A percentile compares a stretch with the other conserved stretches of the same genome.
Conservation (phyloP, 768 basidiomycete species). For the Tricholoma hemisulphureum region DNA sequence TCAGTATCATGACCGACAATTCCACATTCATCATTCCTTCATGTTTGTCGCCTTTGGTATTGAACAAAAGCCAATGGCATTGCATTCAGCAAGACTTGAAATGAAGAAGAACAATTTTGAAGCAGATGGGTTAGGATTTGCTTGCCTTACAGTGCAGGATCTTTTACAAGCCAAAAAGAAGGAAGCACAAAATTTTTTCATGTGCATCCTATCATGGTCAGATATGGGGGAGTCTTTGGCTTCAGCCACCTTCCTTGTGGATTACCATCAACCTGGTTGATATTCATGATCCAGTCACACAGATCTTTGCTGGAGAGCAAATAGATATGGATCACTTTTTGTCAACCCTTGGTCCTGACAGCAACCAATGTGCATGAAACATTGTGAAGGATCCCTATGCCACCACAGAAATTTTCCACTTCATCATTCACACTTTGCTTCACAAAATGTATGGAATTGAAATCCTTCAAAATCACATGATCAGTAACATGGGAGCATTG, state of each 20-base stretch:
- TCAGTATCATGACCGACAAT: no score
- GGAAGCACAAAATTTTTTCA: slow-evolving; percentile 20
- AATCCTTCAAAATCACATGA: neutral
- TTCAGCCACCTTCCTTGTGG: slow-evolving; percentile 38
- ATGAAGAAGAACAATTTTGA: no score
- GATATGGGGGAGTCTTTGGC: slow-evolving; percentile 37
- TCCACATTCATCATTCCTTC: no score
- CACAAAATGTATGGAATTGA: slow-evolving; percentile 30
- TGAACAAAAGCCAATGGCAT: no score
- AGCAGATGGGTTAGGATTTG: no score
- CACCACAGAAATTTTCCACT: slow-evolving; percentile 40
- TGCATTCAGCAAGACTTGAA: no score
- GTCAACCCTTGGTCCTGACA: no score
- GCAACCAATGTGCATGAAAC: no score
- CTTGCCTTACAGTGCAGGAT: slow-evolving; percentile 16
- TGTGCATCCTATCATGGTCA: slow-evolving; percentile 28
- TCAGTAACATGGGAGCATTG: slow-evolving; percentile 27
- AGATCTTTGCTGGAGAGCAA: slow-evolving; percentile 40
- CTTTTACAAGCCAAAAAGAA: slow-evolving; percentile 35
- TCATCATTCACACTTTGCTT: slow-evolving; percentile 30
- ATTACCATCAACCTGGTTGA: slow-evolving; percentile 44
- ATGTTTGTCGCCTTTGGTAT: no score
- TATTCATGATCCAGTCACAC: slow-evolving; percentile 42
- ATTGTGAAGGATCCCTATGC: slow-evolving; percentile 41
- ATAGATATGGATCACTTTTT: slow-evolving; percentile 49